Base-by-base conservation (phyloP, 495 filamentous ascomycete species). In the Evansstolkia leycettana region DNA sequence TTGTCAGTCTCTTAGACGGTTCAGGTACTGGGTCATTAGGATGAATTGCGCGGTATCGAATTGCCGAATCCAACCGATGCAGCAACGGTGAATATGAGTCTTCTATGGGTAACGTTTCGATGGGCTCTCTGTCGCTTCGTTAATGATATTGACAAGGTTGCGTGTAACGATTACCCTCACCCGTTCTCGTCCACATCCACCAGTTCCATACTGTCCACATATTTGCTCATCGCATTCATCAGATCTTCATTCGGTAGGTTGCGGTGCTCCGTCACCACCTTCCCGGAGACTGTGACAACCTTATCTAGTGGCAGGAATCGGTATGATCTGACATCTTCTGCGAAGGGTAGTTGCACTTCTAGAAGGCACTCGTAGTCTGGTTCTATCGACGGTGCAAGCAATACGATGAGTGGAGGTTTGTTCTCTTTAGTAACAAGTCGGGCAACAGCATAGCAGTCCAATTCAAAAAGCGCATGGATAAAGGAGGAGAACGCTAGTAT, bases 191-290 rank as follows among this genome's bases (percentile, higher is more conserved):
- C 73, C 24, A 57, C 62, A 15, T 58, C 68, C 35, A 70, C 72
- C 0, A 99, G 61, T 48, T 99, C 88, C 92, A 99, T 96, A 27
- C 70, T 75, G 47, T 95, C 84, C 2, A 99, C 86, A 48, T 87
- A 95, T 39, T 82, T 76, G 47, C 76, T 78, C 89, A 96, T 94
- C 1, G 84, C 78, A 23, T 77, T 54, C 26, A 73, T 66, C 37
- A 96, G 60, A 5, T 80, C 71, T 10, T 78, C 67, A n/a, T 56
- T 76, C 1, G 92, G 92, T 3, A 99, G 70, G 43, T 92, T 80
- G 11, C 88, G 78, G 58, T 99, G 90, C 37, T 93, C 75, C 6
- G 68, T 80, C 15, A 94, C 66, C 12, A 71, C 62, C 37, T 84
- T 84, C n/a, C 90, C 92, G n/a, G 80, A 83, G 7, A 94, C 67